Conservation (phyloP, 148 eudicot genomes). For the Rhododendron ovatum region DNA sequence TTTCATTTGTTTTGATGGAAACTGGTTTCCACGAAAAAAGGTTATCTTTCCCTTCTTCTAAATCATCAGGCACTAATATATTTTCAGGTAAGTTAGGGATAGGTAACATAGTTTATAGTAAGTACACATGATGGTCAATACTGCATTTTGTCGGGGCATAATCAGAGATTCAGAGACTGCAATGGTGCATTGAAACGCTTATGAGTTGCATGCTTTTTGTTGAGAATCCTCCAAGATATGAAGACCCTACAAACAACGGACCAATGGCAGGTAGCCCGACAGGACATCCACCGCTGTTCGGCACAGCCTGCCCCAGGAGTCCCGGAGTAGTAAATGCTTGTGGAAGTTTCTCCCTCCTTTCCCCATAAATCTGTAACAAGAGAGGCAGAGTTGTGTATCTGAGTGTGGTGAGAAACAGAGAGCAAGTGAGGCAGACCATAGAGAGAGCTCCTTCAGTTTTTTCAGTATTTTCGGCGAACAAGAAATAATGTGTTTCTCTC, state of each 20-base stretch:
- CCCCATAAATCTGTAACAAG: neutral
- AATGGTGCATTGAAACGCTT: neutral
- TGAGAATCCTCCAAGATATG: no score
- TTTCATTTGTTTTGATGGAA: neutral
- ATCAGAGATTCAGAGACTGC: no score
- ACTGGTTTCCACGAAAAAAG: neutral
- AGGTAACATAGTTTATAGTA: neutral
- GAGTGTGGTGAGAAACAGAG: no score
- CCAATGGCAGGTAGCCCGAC: no score
- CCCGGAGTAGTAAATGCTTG: no score
- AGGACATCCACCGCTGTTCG: no score
- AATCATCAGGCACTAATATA: neutral
- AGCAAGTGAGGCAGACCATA: neutral
- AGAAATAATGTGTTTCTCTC: neutral
- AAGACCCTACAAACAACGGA: no score
- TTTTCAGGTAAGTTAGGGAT: neutral
- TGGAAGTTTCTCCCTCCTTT: no score
- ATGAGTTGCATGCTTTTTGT: neutral
- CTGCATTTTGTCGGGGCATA: neutral
- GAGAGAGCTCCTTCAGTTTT: neutral
- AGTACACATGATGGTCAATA: neutral
- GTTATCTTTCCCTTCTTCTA: neutral
- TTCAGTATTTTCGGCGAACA: neutral
- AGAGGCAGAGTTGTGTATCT: no score
- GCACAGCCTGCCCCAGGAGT: no score